These are phyloP conservation scores for Cicer bijugum DNA, from an alignment of 306 rosid species.

Conservation along the genomic window DNA sequence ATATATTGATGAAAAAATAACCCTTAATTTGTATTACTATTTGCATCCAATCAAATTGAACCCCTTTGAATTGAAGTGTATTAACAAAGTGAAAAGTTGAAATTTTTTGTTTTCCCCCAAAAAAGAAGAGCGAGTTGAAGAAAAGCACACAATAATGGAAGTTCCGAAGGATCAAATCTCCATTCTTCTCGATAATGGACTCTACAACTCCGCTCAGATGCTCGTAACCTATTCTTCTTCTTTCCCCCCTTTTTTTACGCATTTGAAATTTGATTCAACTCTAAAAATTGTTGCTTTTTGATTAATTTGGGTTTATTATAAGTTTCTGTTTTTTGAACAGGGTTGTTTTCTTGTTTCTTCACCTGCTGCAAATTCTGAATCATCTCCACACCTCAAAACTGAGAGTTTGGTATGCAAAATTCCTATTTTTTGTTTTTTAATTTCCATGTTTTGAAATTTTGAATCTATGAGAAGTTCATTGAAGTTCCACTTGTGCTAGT, in stretches of 20 bases:
- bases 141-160: conserved; percentile 59
- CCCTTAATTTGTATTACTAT: conserved; percentile 5
- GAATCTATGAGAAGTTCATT: conserved; percentile 6
- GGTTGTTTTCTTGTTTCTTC: conserved; percentile 97
- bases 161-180: conserved; percentile 96
- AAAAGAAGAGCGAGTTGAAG: conserved; percentile 44
- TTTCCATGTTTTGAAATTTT: conserved; percentile 19
- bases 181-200: conserved; percentile 82
- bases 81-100: conserved; percentile 5
- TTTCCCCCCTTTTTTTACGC: neutral
- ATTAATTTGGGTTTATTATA: neutral
- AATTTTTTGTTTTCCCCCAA: neutral
- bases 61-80: conserved; percentile 4
- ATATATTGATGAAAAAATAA: too few relatives aligned
- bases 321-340: conserved; percentile 50
- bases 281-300: conserved; percentile 15
- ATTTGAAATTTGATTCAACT: conserved; percentile 20
- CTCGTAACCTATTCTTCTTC: conserved; percentile 58
- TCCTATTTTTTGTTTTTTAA: neutral
- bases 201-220: conserved; percentile 92
- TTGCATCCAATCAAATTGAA: conserved; percentile 36
- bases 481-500: neutral
- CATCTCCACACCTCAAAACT: conserved; percentile 74
- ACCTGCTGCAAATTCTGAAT: conserved; percentile 81
- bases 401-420: conserved; percentile 77